Conservation (phyloP, 192 early-diverging fungal genomes). For the Dissophora ornata region DNA sequence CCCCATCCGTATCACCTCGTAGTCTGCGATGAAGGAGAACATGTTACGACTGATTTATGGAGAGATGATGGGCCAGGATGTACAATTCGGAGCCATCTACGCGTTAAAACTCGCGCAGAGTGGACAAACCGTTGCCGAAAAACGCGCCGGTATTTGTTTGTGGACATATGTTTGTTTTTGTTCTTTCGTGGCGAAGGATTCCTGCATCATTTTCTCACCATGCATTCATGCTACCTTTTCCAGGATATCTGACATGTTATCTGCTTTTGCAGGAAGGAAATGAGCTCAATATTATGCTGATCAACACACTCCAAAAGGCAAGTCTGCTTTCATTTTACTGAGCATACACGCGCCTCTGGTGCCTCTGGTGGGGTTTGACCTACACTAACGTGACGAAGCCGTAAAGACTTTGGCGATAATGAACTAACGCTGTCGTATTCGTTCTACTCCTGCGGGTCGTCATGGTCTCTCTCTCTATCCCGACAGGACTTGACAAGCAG, state of each 20-base stretch:
- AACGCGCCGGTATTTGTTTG: slow-evolving; percentile 62
- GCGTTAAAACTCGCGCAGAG: slow-evolving; percentile 66
- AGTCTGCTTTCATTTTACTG: neutral
- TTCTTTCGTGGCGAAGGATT: no score
- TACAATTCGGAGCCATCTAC: slow-evolving; percentile 66
- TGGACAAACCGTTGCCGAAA: slow-evolving; percentile 59
- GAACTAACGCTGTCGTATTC: no score
- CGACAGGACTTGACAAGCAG: slow-evolving; percentile 65
- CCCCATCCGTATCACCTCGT: neutral
- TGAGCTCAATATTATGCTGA: slow-evolving; percentile 65
- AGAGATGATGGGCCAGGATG: slow-evolving; percentile 65
- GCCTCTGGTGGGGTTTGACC: no score
- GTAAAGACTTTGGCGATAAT: no score
- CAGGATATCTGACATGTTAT: slow-evolving; percentile 64
- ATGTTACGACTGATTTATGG: slow-evolving; percentile 63
- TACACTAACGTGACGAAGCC: neutral
- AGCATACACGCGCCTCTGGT: neutral
- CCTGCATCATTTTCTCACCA: neutral
- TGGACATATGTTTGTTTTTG: no score
- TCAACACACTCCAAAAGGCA: slow-evolving; percentile 67
- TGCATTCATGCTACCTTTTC: slow-evolving; percentile 8
- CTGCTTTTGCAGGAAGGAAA: slow-evolving; percentile 60
- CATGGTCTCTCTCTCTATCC: neutral
- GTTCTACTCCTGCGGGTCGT: neutral
- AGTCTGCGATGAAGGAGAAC: slow-evolving; percentile 65